A percentile compares a stretch with the other conserved stretches of the same genome.
Evolutionary conservation across 768 basidiomycete species (phyloP).

Genomic region (Lactarius deliciosus): DNA sequence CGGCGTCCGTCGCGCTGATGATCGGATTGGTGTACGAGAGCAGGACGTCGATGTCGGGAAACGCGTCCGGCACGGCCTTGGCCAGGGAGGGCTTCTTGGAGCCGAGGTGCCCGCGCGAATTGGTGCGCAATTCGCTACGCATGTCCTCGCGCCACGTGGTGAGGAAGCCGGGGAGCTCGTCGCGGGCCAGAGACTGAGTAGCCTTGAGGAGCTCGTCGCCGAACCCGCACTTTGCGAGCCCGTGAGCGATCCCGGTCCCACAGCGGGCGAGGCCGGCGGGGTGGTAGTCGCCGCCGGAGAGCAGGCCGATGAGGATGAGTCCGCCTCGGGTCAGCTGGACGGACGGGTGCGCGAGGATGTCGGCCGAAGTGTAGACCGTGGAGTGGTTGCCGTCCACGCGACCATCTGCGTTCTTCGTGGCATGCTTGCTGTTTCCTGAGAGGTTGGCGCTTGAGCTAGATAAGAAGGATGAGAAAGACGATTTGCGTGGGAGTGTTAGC

Average conservation of each 20-base stretch:
- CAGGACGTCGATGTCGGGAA: conserved; percentile 73
- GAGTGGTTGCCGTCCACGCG: conserved; percentile 73
- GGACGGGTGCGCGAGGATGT: conserved; percentile 46
- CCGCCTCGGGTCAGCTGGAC: conserved; percentile 60
- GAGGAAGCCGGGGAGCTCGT: conserved; percentile 52
- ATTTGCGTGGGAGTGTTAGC: background rate
- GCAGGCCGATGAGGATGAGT: conserved; percentile 76
- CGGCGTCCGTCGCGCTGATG: conserved; percentile 57
- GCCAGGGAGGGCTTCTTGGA: conserved; percentile 66
- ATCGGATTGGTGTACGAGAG: conserved; percentile 77
- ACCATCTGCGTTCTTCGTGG: conserved; percentile 62
- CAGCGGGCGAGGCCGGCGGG: conserved; percentile 66
- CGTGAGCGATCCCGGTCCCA: conserved; percentile 70
- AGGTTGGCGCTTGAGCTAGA: conserved; percentile 67
- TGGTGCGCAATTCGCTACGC: conserved; percentile 63
- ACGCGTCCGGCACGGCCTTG: conserved; percentile 57
- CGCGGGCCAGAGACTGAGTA: conserved; percentile 46
- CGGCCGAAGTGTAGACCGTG: conserved; percentile 40
- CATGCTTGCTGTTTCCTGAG: conserved; percentile 66
- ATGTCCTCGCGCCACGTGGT: conserved; percentile 62
- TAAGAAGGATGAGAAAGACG: background rate
- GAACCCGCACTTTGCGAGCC: conserved; percentile 78
- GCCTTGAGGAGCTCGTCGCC: conserved; percentile 68
- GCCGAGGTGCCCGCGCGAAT: conserved; percentile 61
- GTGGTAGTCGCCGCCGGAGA: conserved; percentile 91